Evolutionary conservation across 1,284 basidiomycete species (phyloP).

Genomic region (Cutaneotrichosporon sp.): DNA sequence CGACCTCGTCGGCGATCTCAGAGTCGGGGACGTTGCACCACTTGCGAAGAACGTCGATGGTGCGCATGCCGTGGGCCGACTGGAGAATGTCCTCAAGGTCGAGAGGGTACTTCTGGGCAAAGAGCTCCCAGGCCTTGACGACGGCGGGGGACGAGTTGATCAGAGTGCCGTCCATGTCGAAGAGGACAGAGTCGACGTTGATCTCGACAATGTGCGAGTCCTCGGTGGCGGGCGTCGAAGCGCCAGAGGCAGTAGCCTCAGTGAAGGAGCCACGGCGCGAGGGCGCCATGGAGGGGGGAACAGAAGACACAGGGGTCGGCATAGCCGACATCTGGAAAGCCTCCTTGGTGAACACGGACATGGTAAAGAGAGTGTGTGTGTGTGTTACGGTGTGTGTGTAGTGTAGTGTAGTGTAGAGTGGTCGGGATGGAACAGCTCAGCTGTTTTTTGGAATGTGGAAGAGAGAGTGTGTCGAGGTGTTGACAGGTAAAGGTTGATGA

Average conservation of each 20-base stretch:
- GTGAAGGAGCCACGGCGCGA: slow-evolving; percentile 39
- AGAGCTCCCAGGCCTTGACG: slow-evolving; percentile 46
- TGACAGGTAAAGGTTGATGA: background rate
- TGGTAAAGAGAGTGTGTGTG: slow-evolving; percentile 36
- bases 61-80: slow-evolving; percentile 47
- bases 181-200: slow-evolving; percentile 47
- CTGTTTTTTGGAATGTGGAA: background rate
- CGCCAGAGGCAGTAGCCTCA: slow-evolving; percentile 38
- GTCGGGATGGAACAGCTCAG: slow-evolving; percentile 1
- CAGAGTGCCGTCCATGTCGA: slow-evolving; percentile 48
- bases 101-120: slow-evolving; percentile 42
- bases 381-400: slow-evolving; percentile 28
- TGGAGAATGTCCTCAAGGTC: slow-evolving; percentile 45
- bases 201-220: slow-evolving; percentile 56
- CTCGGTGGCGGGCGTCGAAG: slow-evolving; percentile 69
- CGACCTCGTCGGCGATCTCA: slow-evolving; percentile 41
- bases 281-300: slow-evolving; percentile 27
- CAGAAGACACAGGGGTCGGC: slow-evolving; percentile 33
- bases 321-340: slow-evolving; percentile 48
- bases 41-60: slow-evolving; percentile 45
- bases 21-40: slow-evolving; percentile 46
- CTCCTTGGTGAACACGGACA: slow-evolving; percentile 49
- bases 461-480: background rate
- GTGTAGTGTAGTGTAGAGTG: background rate
- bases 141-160: slow-evolving; percentile 46